Base-by-base conservation (phyloP, 371 early-diverging fungal genomes). In the Apophysomyces ossiformis region DNA sequence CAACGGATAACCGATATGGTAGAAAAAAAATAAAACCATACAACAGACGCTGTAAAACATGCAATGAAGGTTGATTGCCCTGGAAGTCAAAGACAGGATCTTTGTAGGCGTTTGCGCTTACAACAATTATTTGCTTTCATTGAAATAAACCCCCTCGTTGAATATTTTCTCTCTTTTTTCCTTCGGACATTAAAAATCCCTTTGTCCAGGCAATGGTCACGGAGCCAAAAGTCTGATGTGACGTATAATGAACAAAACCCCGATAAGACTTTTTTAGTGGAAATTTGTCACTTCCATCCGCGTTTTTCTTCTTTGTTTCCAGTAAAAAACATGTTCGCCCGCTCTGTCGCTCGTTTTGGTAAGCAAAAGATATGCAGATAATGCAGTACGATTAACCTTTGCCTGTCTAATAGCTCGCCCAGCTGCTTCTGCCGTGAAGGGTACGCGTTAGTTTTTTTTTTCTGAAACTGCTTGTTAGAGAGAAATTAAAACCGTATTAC, bases 341-440 rank as follows among this genome's bases (percentile, higher is more conserved):
- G 81, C 69, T 67, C 78, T 61, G 71, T 76, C 64, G 67, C 69
- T 61, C 78, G 81, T 67, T 68, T 69, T 47, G 81, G 81, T 81
- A 78, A 66, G 45, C 43, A 21, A 26, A 7, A 21, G 59, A 43
- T 32, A n/a, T 5, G 32, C 32, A 26, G 2, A 26, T 26, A 26
- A 26, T 26, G 32, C 2, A 26, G 37, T 18, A 15, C 36, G 58
- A 35, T 18, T 62, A 66, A 67, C 62, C 21, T 50, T 8, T 21
- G 21, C 18, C 9, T 50, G 16, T 50, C 21, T 50, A 26, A 16
- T 50, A 64, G 74, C 72, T 57, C 71, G 78, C 65, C 76, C 76
- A 50, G 74, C 72, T 59, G 63, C 74, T 65, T 63, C 69, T 44
- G 63, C 81, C 39, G 59, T 81, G 58, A 77, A 78, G 69, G 78